These are phyloP conservation scores for Coprinopsis marcescibilis DNA, from an alignment of 768 basidiomycete genomes.

Conservation along the genomic window DNA sequence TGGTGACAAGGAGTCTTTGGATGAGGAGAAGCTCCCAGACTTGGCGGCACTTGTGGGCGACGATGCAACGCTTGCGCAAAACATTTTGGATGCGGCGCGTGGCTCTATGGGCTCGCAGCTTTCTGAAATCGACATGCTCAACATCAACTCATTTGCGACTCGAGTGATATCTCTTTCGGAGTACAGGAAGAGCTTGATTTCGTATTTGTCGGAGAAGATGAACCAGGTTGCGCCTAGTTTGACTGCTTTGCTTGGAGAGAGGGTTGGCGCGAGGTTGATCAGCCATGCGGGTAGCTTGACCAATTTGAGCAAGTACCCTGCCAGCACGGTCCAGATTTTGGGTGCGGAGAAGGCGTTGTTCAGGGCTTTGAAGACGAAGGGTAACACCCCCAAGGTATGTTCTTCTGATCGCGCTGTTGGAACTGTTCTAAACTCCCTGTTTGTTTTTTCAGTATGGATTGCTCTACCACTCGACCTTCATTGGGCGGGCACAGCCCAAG, in stretches of 20 bases:
- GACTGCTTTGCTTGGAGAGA: slow-evolving; percentile 85
- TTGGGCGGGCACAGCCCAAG: slow-evolving; percentile 89
- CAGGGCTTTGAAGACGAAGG: slow-evolving; percentile 96
- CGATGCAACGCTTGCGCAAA: slow-evolving; percentile 81
- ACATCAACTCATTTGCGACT: slow-evolving; percentile 86
- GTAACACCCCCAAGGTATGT: slow-evolving; percentile 91
- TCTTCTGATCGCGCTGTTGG: not conserved
- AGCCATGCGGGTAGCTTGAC: slow-evolving; percentile 95
- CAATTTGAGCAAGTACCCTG: slow-evolving; percentile 96
- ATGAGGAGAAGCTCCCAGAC: slow-evolving; percentile 75
- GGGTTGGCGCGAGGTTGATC: slow-evolving; percentile 88
- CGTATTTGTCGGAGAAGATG: slow-evolving; percentile 95
- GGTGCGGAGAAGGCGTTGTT: slow-evolving; percentile 98
- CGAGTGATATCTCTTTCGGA: slow-evolving; percentile 90
- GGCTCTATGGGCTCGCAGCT: slow-evolving; percentile 93
- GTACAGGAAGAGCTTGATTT: slow-evolving; percentile 85
- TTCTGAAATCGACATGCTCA: slow-evolving; percentile 90
- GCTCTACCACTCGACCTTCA: slow-evolving; percentile 96
- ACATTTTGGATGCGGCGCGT: slow-evolving; percentile 89
- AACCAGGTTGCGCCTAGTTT: slow-evolving; percentile 92
- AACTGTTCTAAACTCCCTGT: not conserved
- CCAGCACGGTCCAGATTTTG: slow-evolving; percentile 95
- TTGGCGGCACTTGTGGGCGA: slow-evolving; percentile 78
- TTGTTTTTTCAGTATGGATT: slow-evolving; percentile 71
- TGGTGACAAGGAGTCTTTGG: slow-evolving; percentile 79